Conservation (phyloP, 371 early-diverging fungal genomes). For the Rhizomucor miehei region DNA sequence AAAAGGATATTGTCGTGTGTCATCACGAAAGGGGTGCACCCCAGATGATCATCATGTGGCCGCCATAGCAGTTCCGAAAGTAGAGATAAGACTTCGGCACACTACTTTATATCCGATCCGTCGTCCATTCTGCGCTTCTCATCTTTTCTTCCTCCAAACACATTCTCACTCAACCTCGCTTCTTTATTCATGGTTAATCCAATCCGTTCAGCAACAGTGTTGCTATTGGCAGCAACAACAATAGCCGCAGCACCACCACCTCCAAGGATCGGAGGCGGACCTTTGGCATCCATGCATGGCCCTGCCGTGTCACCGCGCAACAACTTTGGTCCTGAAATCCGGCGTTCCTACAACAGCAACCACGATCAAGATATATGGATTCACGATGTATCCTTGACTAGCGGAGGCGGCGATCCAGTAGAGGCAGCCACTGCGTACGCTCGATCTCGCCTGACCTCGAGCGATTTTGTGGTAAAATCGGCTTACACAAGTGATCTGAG, state of each 20-base stretch:
- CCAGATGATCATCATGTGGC: no score
- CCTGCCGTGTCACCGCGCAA: not conserved
- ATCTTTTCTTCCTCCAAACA: not conserved
- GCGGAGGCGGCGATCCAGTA: not conserved
- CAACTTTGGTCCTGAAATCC: not conserved
- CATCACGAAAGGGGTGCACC: no score
- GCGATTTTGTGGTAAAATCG: slow-evolving; percentile 38
- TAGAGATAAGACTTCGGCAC: no score
- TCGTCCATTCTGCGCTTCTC: no score
- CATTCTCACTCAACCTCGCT: not conserved
- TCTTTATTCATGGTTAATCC: slow-evolving; percentile 1
- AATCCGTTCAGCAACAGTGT: not conserved
- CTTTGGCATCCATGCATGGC: not conserved
- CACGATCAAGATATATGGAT: not conserved
- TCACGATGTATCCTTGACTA: not conserved
- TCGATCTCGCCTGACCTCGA: not conserved
- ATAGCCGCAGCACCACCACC: not conserved
- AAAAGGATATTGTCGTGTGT: no score
- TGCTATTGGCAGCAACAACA: not conserved
- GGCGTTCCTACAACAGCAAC: not conserved
- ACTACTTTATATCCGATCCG: no score
- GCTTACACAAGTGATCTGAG: slow-evolving; percentile 69
- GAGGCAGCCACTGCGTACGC: not conserved
- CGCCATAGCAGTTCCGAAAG: no score
- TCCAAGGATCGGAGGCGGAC: not conserved